Percentiles rank a stretch among this genome's conserved stretches.
Conservation (phyloP, 1,139 yeast genomes). For the Pichia sp. region DNA sequence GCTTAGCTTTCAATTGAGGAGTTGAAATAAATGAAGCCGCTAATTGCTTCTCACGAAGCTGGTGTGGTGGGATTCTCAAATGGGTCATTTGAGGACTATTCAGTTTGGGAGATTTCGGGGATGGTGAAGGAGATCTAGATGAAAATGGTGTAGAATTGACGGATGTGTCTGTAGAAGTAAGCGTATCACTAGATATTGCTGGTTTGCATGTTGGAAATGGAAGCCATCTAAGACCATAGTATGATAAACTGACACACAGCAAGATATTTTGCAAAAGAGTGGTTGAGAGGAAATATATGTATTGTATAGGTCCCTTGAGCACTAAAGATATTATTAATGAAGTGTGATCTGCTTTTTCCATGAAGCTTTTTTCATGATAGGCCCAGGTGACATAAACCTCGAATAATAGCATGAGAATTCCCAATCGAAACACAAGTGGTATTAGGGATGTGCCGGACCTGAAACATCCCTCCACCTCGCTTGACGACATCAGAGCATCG, state of each 20-base stretch:
- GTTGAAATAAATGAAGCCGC: not conserved
- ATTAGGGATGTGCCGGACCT: slow-evolving; percentile 2
- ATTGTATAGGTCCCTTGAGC: slow-evolving; percentile 48
- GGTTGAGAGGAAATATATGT: slow-evolving; percentile 57
- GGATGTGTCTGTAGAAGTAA: not conserved
- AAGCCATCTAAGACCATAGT: slow-evolving; percentile 12
- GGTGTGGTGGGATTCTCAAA: not conserved
- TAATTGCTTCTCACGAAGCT: not conserved
- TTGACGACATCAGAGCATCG: not conserved
- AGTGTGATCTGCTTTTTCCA: slow-evolving; percentile 23
- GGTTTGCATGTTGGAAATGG: slow-evolving; percentile 3
- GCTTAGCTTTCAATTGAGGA: not conserved
- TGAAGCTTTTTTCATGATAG: slow-evolving; percentile 60
- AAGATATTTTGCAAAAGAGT: slow-evolving; percentile 56
- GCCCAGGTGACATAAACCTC: slow-evolving; percentile 95
- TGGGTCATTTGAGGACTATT: not conserved
- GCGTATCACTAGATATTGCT: not conserved
- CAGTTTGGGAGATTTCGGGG: not conserved
- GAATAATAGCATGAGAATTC: slow-evolving; percentile 67
- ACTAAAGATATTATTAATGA: slow-evolving; percentile 29
- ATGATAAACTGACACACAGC: slow-evolving; percentile 49
- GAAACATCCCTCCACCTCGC: not conserved
- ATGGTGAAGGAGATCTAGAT: not conserved
- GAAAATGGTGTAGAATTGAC: not conserved
- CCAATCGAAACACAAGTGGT: slow-evolving; percentile 38